Conservation (phyloP, 805 yeast species). For the Suhomyces emberorum region DNA sequence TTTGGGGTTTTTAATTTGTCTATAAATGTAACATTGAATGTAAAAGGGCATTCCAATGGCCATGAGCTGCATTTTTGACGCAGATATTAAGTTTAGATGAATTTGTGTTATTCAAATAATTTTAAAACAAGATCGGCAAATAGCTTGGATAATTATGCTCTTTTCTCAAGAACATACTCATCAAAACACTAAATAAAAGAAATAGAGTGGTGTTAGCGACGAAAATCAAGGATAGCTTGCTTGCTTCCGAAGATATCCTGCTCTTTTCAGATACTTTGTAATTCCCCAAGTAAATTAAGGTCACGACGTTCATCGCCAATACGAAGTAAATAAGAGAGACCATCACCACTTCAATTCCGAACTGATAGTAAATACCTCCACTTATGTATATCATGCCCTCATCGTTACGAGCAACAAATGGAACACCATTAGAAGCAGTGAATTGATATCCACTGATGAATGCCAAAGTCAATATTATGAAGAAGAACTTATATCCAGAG, state of each 20-base stretch:
- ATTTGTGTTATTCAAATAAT: too few relatives aligned
- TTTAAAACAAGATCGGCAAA: slow-evolving; percentile 29
- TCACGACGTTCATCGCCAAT: slow-evolving; percentile 41
- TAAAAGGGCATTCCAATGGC: too few relatives aligned
- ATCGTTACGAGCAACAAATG: slow-evolving; percentile 55
- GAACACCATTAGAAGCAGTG: slow-evolving; percentile 56
- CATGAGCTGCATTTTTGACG: too few relatives aligned
- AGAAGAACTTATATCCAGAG: slow-evolving; percentile 24
- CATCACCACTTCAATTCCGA: slow-evolving; percentile 63
- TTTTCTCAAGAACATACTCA: slow-evolving; percentile 44
- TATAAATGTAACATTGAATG: too few relatives aligned
- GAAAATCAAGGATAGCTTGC: slow-evolving; percentile 17
- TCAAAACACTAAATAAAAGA: slow-evolving; percentile 43
- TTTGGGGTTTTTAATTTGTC: too few relatives aligned
- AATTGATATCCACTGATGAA: slow-evolving; percentile 65
- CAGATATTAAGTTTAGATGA: too few relatives aligned
- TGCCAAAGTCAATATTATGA: slow-evolving; percentile 40
- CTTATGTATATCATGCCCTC: slow-evolving; percentile 54
- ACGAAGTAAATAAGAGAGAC: slow-evolving; percentile 49
- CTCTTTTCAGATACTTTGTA: slow-evolving; percentile 22
- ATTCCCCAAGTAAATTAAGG: slow-evolving; percentile 37
- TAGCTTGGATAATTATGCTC: slow-evolving; percentile 49
- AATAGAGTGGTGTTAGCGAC: slow-evolving; percentile 22
- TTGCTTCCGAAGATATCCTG: slow-evolving; percentile 15
- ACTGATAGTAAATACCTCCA: slow-evolving; percentile 66